Evolutionary conservation across 2,329 filamentous ascomycete genomes (phyloP), one percentile per base, ranked within the genome.

Genomic region (Fusarium staphyleae): DNA sequence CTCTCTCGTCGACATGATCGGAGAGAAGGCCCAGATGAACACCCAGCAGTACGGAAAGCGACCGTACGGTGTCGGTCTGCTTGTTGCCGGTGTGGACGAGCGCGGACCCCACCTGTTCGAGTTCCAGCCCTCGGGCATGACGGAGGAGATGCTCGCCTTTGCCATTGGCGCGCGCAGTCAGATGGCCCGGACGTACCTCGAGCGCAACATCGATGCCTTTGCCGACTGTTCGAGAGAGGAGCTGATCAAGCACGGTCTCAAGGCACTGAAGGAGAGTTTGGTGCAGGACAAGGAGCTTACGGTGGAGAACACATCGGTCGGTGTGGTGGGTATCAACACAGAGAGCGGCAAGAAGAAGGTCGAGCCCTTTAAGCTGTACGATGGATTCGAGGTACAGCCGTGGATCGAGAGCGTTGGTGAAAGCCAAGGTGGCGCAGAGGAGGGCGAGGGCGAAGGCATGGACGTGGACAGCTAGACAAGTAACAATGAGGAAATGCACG

Each of bases 211-310:
- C 57, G 93, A 96, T 60, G 79, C 86, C 65, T 98, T 99, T 74
- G 83, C 85, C 68, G 82, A 83, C 62, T 87, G 87, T 71, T 85
- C 82, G 60, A 82, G 90, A 68, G 93, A 97, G 71, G 90, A 96
- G 75, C 80, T 99, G 70, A 87, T 99, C 68, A 87, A 86, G 76
- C 95, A 99, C 78, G 95, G 93, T 26, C 79, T 99, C 71, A 85
- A 85, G 71, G 93, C 95, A 44, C 80, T 99, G 72, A 96, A 96
- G 82, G 95, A 99, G 81, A 96, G 90, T 66, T 79, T 99, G 73
- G 89, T 90, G 52, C 93, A 98, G 83, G 95, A 99, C 77, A 96
- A 96, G 81, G 93, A 98, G 82, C 79, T 99, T 74, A 98, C 93
- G 48, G 86, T 97, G 33, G 95, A 98, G 74, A 99, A 99, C 79